Conservation (phyloP, 345 rosid species). For the Populus deltoides region DNA sequence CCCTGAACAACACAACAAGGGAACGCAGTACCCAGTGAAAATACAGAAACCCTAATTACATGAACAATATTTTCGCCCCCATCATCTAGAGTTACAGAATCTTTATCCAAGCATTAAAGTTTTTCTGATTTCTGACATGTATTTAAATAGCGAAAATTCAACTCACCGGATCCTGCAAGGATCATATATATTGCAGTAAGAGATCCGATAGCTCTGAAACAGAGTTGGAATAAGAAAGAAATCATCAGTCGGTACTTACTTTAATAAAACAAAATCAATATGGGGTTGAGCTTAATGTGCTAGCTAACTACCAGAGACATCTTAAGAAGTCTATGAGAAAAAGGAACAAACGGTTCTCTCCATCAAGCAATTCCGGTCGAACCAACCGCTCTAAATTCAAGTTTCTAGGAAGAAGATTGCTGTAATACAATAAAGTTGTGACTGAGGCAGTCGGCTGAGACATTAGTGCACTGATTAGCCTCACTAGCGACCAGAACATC, state of each 20-base stretch:
- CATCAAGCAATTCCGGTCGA: constrained; percentile 21
- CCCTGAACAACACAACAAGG: neutral
- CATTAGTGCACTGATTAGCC: constrained; percentile 6
- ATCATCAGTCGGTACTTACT: neutral
- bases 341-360: constrained; percentile 23
- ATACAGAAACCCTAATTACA: neutral
- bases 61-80: neutral
- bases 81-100: neutral
- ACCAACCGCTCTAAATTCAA: constrained; percentile 23
- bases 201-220: neutral
- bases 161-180: neutral
- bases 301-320: constrained; percentile 26
- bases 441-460: constrained; percentile 21
- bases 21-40: neutral
- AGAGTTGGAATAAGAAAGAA: neutral
- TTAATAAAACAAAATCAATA: neutral
- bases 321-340: constrained; percentile 18
- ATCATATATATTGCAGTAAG: neutral
- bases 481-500: constrained; percentile 14
- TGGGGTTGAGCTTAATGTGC: neutral
- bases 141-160: neutral
- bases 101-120: neutral
- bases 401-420: constrained; percentile 30
- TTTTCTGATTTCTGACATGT: neutral
- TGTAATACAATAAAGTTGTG: constrained; percentile 28